Percentiles rank a stretch among this genome's conserved stretches.
Evolutionary conservation across 2,329 filamentous ascomycete genomes (phyloP).

Genomic region (Dothistroma pini): DNA sequence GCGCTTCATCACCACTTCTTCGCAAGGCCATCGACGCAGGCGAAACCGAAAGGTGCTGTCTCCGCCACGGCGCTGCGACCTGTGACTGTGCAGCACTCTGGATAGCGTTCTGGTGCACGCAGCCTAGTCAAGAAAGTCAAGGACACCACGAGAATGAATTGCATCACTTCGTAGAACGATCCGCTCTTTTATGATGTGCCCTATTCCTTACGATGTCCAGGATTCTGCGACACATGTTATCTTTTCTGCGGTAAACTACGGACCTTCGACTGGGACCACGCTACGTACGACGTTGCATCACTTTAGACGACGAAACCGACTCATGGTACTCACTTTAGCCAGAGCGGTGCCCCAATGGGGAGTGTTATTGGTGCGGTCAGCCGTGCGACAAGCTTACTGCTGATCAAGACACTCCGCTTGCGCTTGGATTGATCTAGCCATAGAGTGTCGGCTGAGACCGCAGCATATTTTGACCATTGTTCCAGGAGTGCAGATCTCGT

Average conservation of each 20-base stretch:
- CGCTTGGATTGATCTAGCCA: background rate
- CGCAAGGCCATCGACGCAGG: slow-evolving; percentile 10
- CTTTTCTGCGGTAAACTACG: background rate
- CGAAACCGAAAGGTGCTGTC: slow-evolving; percentile 12
- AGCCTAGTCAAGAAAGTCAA: background rate
- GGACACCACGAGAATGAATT: background rate
- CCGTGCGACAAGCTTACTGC: background rate
- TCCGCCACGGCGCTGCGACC: slow-evolving; percentile 15
- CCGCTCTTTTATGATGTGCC: background rate
- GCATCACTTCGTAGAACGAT: background rate
- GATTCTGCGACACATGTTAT: background rate
- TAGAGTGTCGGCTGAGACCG: background rate
- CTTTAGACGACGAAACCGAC: background rate
- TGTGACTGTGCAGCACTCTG: slow-evolving; percentile 18
- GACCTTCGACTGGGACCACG: background rate
- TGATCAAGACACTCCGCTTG: background rate
- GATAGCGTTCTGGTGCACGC: slow-evolving; percentile 11
- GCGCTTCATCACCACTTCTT: slow-evolving; percentile 91
- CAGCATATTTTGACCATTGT: no score
- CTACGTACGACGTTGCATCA: background rate
- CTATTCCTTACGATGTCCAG: background rate
- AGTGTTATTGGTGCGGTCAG: background rate
- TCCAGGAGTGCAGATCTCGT: background rate
- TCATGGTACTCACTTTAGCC: background rate
- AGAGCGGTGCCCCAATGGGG: background rate